Conservation (phyloP, 208 protist species). For the Trypanosoma avium region DNA sequence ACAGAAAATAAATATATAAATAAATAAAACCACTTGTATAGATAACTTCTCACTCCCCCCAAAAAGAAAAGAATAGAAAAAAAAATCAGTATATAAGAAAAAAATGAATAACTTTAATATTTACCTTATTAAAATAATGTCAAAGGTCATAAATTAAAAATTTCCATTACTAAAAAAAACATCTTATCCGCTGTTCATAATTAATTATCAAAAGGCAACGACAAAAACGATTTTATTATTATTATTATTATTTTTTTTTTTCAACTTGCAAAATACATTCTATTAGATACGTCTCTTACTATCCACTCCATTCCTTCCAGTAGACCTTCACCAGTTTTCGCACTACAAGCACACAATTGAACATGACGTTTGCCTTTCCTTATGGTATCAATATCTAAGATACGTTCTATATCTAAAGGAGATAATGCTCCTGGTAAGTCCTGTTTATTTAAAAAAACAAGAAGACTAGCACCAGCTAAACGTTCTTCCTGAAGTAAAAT, state of each 20-base stretch:
- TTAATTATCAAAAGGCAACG: conserved; percentile 7
- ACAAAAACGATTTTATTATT: conserved; percentile 8
- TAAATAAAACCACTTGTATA: background rate
- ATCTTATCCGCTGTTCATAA: too few species aligned
- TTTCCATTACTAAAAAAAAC: too few species aligned
- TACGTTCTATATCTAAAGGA: conserved; percentile 59
- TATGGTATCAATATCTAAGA: conserved; percentile 81
- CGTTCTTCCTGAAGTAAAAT: conserved; percentile 95
- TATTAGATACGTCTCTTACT: conserved; percentile 95
- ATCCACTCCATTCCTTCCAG: conserved; percentile 98
- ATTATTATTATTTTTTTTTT: too few species aligned
- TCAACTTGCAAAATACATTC: conserved; percentile 85
- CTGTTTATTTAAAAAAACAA: conserved; percentile 99
- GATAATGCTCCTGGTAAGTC: conserved; percentile 92
- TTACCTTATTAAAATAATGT: too few species aligned
- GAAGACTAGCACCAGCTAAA: conserved; percentile 97
- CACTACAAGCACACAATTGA: conserved; percentile 94
- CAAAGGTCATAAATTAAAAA: too few species aligned
- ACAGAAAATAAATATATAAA: too few species aligned
- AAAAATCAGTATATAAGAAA: too few species aligned
- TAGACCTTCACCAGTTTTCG: conserved; percentile 94
- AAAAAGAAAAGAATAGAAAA: too few species aligned
- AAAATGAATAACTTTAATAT: too few species aligned
- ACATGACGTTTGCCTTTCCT: conserved; percentile 91
- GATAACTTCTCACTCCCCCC: background rate